A percentile compares a stretch with the other conserved stretches of the same genome.
Evolutionary conservation across 2,329 filamentous ascomycete genomes (phyloP).

Genomic region (Fusarium pseudonygamai): DNA sequence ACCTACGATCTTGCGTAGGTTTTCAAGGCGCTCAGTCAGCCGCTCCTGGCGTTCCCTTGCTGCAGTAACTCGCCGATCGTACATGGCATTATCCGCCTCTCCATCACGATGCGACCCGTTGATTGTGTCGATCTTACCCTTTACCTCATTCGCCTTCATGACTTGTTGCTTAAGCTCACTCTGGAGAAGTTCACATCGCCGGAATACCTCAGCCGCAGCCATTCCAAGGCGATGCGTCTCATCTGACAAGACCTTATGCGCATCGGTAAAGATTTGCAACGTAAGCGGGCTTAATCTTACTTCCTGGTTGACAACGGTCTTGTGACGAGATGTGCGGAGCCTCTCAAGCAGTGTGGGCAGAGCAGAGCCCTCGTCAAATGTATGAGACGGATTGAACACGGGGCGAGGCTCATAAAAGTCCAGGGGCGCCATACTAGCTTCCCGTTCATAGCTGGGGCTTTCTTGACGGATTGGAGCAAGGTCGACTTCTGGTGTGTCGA

Average conservation of each 20-base stretch:
- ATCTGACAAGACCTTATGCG: slow-evolving; percentile 74
- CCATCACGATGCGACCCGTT: slow-evolving; percentile 57
- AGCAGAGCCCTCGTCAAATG: slow-evolving; percentile 66
- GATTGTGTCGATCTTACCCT: slow-evolving; percentile 72
- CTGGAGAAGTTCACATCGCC: slow-evolving; percentile 74
- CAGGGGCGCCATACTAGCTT: slow-evolving; percentile 55
- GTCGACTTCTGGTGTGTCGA: slow-evolving; percentile 66
- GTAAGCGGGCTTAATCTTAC: slow-evolving; percentile 76
- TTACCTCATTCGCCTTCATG: slow-evolving; percentile 70
- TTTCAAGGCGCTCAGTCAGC: slow-evolving; percentile 68
- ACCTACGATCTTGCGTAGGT: slow-evolving; percentile 57
- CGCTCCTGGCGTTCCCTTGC: slow-evolving; percentile 66
- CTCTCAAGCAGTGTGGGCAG: slow-evolving; percentile 66
- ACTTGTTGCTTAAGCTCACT: slow-evolving; percentile 75
- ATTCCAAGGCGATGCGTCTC: slow-evolving; percentile 75
- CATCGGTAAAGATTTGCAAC: slow-evolving; percentile 75
- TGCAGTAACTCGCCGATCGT: slow-evolving; percentile 66
- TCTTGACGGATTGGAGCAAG: slow-evolving; percentile 55
- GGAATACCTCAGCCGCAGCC: slow-evolving; percentile 78
- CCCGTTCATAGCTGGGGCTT: slow-evolving; percentile 55
- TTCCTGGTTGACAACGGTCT: slow-evolving; percentile 71
- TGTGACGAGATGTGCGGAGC: slow-evolving; percentile 67
- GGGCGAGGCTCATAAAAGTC: slow-evolving; percentile 71
- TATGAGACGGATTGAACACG: slow-evolving; percentile 70
- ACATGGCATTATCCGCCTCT: slow-evolving; percentile 64